Conservation (phyloP, 768 basidiomycete species). For the Termitomyces bulborhizus region DNA sequence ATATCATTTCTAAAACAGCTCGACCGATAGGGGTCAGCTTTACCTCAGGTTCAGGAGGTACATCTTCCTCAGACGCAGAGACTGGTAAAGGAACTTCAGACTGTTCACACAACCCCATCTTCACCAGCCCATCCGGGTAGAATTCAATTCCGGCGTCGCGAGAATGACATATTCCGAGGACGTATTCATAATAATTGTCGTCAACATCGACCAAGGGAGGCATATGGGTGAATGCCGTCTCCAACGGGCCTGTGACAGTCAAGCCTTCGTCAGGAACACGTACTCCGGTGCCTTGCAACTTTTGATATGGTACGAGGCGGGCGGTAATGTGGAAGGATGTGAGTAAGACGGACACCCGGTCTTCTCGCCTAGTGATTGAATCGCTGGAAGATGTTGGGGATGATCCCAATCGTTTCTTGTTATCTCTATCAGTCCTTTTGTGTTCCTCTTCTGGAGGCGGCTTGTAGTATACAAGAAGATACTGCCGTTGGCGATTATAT, state of each 20-base stretch:
- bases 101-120: conserved; percentile 59
- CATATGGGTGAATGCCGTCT: conserved; percentile 45
- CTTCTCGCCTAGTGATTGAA: conserved; percentile 25
- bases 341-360: conserved; percentile 44
- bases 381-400: conserved; percentile 33
- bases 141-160: conserved; percentile 72
- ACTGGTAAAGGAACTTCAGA: conserved; percentile 14
- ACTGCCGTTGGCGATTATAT: conserved; percentile 51
- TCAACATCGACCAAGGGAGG: conserved; percentile 30
- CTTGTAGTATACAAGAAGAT: conserved; percentile 79
- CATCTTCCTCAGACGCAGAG: conserved; percentile 30
- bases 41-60: conserved; percentile 34
- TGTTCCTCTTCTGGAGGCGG: conserved; percentile 13
- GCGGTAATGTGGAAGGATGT: conserved; percentile 68
- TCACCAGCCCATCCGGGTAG: conserved; percentile 69
- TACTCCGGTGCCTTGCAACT: conserved; percentile 67
- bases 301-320: conserved; percentile 64
- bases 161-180: conserved; percentile 58
- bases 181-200: conserved; percentile 30
- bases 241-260: conserved; percentile 54
- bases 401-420: conserved; percentile 38
- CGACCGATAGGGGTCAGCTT: conserved; percentile 46
- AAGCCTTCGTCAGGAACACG: conserved; percentile 69
- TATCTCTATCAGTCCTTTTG: conserved; percentile 26
- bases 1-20: conserved; percentile 52